Percentiles rank a stretch among this genome's conserved stretches.
phyloP scores from a whole-genome alignment of 2,329 filamentous ascomycete species.

The Chrysosphaeria jannelii region DNA sequence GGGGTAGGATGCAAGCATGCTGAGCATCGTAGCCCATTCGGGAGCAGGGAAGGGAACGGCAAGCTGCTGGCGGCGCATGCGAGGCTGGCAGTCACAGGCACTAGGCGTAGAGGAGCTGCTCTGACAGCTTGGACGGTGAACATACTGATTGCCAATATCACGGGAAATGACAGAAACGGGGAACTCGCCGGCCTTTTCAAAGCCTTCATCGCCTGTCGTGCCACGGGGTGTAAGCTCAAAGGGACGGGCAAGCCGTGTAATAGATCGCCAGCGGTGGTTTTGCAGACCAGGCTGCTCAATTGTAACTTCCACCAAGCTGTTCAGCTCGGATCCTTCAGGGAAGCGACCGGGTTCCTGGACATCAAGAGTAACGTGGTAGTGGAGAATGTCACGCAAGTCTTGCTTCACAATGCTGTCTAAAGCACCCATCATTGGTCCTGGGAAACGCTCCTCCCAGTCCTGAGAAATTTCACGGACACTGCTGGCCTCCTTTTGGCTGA shows the following conservation, averaged over 20 bases:
- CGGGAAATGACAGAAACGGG: constrained; percentile 15
- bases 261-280: constrained; percentile 27
- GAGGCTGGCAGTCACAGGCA: constrained; percentile 19
- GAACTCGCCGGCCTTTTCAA: constrained; percentile 4
- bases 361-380: constrained; percentile 30
- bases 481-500: constrained; percentile 23
- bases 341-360: constrained; percentile 25
- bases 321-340: constrained; percentile 25
- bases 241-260: constrained; percentile 26
- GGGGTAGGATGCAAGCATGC: constrained; percentile 22
- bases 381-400: constrained; percentile 23
- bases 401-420: constrained; percentile 17
- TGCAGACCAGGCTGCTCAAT: constrained; percentile 22
- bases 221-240: constrained; percentile 14
- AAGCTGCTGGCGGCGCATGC: constrained; percentile 14
- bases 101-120: constrained; percentile 4
- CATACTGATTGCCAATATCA: constrained; percentile 16
- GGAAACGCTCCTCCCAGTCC: constrained; percentile 27
- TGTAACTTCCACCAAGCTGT: constrained; percentile 26
- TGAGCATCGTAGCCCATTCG: constrained; percentile 26
- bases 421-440: constrained; percentile 18
- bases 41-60: constrained; percentile 25
- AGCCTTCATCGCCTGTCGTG: constrained; percentile 2
- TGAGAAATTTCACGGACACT: constrained; percentile 20
- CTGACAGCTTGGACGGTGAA: constrained; percentile 20